A percentile compares a stretch with the other conserved stretches of the same genome.
Evolutionary conservation across 192 early-diverging fungal species (phyloP).

Genomic region (Backusella australiensis): DNA sequence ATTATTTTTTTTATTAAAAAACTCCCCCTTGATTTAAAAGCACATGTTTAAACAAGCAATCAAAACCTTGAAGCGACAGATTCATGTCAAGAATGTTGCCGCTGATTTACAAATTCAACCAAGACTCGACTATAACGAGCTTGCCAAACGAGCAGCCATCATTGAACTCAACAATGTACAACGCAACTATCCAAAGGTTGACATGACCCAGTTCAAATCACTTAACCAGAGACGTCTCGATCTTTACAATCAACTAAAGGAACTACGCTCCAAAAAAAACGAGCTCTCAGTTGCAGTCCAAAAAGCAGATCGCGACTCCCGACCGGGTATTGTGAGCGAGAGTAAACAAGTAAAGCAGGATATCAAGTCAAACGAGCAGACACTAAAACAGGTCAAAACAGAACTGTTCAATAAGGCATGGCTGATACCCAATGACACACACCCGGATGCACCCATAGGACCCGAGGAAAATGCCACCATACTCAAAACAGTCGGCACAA

Average conservation of each 20-base stretch:
- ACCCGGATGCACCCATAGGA: constrained; percentile 68
- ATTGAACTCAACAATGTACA: constrained; percentile 17
- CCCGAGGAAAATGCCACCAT: constrained; percentile 58
- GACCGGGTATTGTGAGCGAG: constrained; percentile 39
- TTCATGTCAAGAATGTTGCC: neutral
- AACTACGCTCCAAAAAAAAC: constrained; percentile 19
- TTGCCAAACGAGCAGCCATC: neutral
- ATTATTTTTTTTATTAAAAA: neutral
- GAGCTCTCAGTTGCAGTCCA: constrained; percentile 11
- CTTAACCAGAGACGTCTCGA: constrained; percentile 6
- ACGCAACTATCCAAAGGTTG: constrained; percentile 13
- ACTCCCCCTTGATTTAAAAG: neutral
- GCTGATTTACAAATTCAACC: constrained; percentile 9
- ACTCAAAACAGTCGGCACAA: constrained; percentile 42
- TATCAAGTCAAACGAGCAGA: constrained; percentile 51
- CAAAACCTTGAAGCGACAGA: neutral
- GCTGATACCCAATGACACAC: constrained; percentile 54
- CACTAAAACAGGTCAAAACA: constrained; percentile 48
- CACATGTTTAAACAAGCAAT: neutral
- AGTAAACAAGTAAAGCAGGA: constrained; percentile 51
- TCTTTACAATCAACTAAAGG: constrained; percentile 12
- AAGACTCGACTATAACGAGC: neutral
- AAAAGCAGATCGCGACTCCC: neutral
- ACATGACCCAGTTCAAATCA: constrained; percentile 5
- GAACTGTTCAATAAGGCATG: constrained; percentile 57